Evolutionary conservation across 306 rosid genomes (phyloP).

Genomic region (Arachis stenosperma): DNA sequence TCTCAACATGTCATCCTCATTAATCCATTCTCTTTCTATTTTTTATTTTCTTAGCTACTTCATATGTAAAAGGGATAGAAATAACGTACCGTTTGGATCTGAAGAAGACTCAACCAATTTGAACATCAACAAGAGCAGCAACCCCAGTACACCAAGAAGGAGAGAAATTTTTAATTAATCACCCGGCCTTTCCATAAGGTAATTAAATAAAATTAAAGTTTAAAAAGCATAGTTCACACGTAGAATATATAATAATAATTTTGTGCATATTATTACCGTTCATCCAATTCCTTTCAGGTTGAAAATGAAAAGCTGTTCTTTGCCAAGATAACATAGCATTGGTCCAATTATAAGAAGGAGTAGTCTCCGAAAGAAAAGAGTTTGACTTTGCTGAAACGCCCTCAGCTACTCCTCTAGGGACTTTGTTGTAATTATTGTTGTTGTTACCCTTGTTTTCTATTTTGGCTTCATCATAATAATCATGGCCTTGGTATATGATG

Average conservation of each 20-base stretch:
- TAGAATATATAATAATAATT: too few relatives aligned
- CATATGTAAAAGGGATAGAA: neutral
- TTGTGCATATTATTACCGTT: conserved; percentile 55
- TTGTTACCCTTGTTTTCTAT: neutral
- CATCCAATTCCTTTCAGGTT: conserved; percentile 78
- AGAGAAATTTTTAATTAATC: conserved; percentile 28
- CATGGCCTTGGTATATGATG: conserved; percentile 36
- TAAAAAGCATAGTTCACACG: neutral
- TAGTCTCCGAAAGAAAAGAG: conserved; percentile 32
- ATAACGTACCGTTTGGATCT: conserved; percentile 87
- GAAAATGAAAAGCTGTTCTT: conserved; percentile 80
- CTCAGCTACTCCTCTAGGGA: conserved; percentile 58
- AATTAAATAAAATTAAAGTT: too few relatives aligned
- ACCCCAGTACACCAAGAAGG: neutral
- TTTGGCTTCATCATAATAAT: neutral
- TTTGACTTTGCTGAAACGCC: conserved; percentile 86
- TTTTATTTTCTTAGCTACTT: too few relatives aligned
- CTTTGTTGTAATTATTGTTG: neutral
- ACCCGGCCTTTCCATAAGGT: too few relatives aligned
- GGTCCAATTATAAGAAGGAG: conserved; percentile 65
- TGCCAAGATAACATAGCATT: conserved; percentile 91
- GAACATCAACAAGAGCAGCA: conserved; percentile 17
- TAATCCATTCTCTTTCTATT: too few relatives aligned
- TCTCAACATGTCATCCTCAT: too few relatives aligned
- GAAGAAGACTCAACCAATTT: conserved; percentile 44